Evolutionary conservation across 345 rosid species (phyloP).

Genomic region (Nephelium lappaceum): DNA sequence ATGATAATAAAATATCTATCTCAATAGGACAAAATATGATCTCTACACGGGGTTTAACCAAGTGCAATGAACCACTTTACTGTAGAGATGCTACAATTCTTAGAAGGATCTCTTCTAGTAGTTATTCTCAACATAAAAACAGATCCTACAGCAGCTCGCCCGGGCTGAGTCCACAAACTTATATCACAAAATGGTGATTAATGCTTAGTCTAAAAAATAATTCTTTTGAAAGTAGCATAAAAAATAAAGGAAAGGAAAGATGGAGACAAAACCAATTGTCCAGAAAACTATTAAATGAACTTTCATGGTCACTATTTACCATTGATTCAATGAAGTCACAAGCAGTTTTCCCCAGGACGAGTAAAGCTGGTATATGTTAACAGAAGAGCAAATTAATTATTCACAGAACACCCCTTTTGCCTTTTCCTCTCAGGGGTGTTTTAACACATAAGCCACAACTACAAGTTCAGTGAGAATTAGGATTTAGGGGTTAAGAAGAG

Average conservation of each 20-base stretch:
- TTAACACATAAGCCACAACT: constrained; percentile 21
- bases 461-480: constrained; percentile 20
- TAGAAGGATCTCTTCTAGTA: no score
- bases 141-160: no score
- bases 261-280: not conserved
- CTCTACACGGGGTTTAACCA: no score
- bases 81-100: not conserved
- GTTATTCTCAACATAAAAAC: no score
- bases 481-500: constrained; percentile 14
- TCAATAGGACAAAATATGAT: no score
- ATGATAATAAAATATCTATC: no score
- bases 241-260: not conserved
- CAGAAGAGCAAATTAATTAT: constrained; percentile 11
- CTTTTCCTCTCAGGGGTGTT: constrained; percentile 11
- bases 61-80: no score
- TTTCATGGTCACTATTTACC: not conserved
- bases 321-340: not conserved
- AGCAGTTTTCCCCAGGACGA: not conserved
- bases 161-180: not conserved
- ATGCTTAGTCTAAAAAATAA: not conserved
- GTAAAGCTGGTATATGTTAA: not conserved
- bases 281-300: no score
- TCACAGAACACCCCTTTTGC: constrained; percentile 16
- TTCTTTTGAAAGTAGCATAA: not conserved
- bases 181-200: not conserved